Conservation (phyloP, 371 early-diverging fungal genomes). For the Rhizomucor miehei region DNA sequence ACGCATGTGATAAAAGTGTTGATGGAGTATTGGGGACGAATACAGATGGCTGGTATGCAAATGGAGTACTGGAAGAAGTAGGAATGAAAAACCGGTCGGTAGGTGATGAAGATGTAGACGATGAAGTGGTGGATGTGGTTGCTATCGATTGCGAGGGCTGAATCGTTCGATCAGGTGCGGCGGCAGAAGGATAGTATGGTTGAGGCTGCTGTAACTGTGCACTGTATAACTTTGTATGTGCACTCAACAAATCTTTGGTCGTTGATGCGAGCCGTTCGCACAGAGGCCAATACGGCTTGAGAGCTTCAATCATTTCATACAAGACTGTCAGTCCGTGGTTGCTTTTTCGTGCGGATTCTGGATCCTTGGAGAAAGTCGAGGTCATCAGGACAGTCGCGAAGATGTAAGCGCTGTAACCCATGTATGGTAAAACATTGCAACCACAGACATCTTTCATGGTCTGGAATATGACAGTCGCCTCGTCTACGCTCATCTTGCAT, state of each 20-base stretch:
- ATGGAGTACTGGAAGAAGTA: background rate
- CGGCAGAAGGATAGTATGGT: background rate
- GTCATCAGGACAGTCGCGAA: slow-evolving; percentile 47
- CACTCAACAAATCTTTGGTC: slow-evolving; percentile 30
- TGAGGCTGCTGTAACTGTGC: slow-evolving; percentile 10
- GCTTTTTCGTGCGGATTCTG: slow-evolving; percentile 25
- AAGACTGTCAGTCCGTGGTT: slow-evolving; percentile 15
- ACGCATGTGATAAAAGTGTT: background rate
- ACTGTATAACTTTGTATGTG: slow-evolving; percentile 36
- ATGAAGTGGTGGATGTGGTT: background rate
- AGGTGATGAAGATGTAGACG: background rate
- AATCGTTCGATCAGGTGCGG: background rate
- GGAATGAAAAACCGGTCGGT: background rate
- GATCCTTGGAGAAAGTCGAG: slow-evolving; percentile 33
- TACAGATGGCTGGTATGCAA: background rate
- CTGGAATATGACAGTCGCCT: slow-evolving; percentile 31
- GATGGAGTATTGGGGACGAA: background rate
- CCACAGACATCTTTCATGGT: slow-evolving; percentile 31
- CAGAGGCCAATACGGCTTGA: slow-evolving; percentile 40
- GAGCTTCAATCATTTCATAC: slow-evolving; percentile 1
- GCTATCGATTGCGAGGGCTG: background rate
- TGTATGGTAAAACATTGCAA: slow-evolving; percentile 32
- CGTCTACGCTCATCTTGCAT: slow-evolving; percentile 30
- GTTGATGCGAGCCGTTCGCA: slow-evolving; percentile 36
- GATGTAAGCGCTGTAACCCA: slow-evolving; percentile 43